Percentiles rank a stretch among this genome's conserved stretches.
Conservation (phyloP, 768 basidiomycete genomes). For the Termitomyces sp. region DNA sequence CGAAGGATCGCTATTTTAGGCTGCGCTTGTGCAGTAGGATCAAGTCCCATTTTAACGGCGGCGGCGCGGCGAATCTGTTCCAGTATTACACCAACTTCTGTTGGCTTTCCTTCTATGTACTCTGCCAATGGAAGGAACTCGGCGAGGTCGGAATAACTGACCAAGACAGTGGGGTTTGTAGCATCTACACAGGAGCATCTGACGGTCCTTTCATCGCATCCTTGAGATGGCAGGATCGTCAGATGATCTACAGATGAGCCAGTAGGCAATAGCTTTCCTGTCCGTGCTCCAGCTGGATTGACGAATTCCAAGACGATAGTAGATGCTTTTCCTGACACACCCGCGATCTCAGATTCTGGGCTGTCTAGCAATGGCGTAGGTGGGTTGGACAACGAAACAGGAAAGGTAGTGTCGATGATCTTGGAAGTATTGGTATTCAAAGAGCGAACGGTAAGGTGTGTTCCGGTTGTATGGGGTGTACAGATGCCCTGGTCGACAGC, state of each 20-base stretch:
- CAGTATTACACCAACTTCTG: conserved; percentile 26
- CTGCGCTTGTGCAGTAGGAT: conserved; percentile 58
- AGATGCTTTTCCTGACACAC: conserved; percentile 63
- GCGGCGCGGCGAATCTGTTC: conserved; percentile 53
- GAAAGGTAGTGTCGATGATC: conserved; percentile 65
- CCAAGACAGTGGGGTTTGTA: conserved; percentile 71
- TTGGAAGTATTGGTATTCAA: conserved; percentile 75
- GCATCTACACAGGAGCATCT: conserved; percentile 61
- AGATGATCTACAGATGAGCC: conserved; percentile 44
- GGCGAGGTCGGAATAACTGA: conserved; percentile 39
- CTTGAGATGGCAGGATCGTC: conserved; percentile 19
- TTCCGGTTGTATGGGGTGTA: conserved; percentile 17
- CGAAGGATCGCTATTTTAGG: conserved; percentile 64
- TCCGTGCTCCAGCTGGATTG: conserved; percentile 61
- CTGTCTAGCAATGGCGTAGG: conserved; percentile 38
- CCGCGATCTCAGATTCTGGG: conserved; percentile 54
- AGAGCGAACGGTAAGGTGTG: conserved; percentile 44
- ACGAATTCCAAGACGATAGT: conserved; percentile 63
- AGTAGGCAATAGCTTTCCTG: conserved; percentile 66
- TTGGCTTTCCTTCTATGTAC: conserved; percentile 27
- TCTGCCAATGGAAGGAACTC: conserved; percentile 31
- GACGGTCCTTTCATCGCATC: conserved; percentile 17
- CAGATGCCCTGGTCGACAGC: conserved; percentile 64
- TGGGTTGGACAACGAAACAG: conserved; percentile 28
- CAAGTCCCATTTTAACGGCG: conserved; percentile 58